Evolutionary conservation across 768 basidiomycete genomes (phyloP), one percentile per base, ranked within the genome.

Genomic region (Boletellus emodensis): DNA sequence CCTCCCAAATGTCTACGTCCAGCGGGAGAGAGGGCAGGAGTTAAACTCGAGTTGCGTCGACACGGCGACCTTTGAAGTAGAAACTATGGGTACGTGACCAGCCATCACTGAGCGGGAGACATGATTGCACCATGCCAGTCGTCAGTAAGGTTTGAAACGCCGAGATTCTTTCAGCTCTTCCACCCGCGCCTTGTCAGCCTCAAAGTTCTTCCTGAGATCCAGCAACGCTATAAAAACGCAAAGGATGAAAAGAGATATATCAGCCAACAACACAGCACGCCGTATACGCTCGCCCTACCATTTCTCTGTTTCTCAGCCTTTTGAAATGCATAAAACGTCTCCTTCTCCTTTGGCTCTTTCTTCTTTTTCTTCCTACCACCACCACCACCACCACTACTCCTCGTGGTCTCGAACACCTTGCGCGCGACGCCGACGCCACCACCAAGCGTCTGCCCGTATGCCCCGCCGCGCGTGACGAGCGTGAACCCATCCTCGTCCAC

Each of bases 401-500:
- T 70, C 1, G 63, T 66, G 14, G 55, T 64, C 59, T 75, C 69
- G 57, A 74, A 84, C 61, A 72, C 71, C 66, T 87, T 89, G 65
- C 73, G 78, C 10, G 81, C 82, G 8, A 85, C 78, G 2, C 73
- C 76, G 33, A 81, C 76, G 1, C 90, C 92, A 13, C 92, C 91
- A 26, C 93, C 93, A 5, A 93, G 72, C 1, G 90, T 90, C 62
- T 90, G 77, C 5, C 94, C 93, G 59, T 94, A 94, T 18, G 87
- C 85, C 12, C 94, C 94, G 5, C 92, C 90, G 34, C 94, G 78
- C n/a, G 86, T 89, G 33, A 97, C 94, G 12, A 97, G 80, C 11
- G 92, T 95, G 66, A 95, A 97, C 3, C 94, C 94, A 54, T 97
- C 94, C 52, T 89, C 92, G 65, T 97, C 94, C 38, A 95, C 88